These are phyloP conservation scores for Sclerotinia sclerotiorum DNA, from an alignment of 2,329 filamentous ascomycete genomes.

Conservation along the genomic window DNA sequence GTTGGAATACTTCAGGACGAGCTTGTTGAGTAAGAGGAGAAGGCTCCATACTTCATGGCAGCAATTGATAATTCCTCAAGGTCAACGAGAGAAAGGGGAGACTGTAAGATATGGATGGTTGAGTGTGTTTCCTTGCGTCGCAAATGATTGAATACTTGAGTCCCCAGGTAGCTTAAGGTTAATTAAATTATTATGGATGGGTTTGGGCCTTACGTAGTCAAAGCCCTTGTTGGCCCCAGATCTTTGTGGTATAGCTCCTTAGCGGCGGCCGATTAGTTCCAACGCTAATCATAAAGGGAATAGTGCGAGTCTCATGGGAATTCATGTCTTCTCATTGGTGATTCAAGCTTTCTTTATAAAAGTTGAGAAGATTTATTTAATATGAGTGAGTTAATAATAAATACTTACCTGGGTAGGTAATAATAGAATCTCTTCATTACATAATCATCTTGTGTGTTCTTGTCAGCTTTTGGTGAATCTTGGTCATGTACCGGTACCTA, in stretches of 20 bases:
- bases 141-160: not conserved
- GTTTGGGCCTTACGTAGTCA: constrained; percentile 6
- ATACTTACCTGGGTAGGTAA: too few species aligned
- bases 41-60: constrained; percentile 65
- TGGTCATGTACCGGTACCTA: not conserved
- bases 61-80: constrained; percentile 21
- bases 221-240: constrained; percentile 7
- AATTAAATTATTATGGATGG: constrained; percentile 9
- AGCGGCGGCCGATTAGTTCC: constrained; percentile 9
- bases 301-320: not conserved
- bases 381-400: too few species aligned
- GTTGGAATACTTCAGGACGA: constrained; percentile 86
- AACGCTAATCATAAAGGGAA: not conserved
- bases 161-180: too few species aligned
- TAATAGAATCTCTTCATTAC: too few species aligned
- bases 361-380: too few species aligned
- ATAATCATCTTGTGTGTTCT: not conserved
- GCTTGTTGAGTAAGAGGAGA: constrained; percentile 93
- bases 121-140: constrained; percentile 1
- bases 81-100: not conserved
- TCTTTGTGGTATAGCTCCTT: not conserved
- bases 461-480: not conserved
- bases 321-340: not conserved
- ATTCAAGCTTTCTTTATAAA: too few species aligned
- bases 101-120: not conserved